Evolutionary conservation across 2,329 filamentous ascomycete genomes (phyloP).

Genomic region (Ramularia collo-cygni): DNA sequence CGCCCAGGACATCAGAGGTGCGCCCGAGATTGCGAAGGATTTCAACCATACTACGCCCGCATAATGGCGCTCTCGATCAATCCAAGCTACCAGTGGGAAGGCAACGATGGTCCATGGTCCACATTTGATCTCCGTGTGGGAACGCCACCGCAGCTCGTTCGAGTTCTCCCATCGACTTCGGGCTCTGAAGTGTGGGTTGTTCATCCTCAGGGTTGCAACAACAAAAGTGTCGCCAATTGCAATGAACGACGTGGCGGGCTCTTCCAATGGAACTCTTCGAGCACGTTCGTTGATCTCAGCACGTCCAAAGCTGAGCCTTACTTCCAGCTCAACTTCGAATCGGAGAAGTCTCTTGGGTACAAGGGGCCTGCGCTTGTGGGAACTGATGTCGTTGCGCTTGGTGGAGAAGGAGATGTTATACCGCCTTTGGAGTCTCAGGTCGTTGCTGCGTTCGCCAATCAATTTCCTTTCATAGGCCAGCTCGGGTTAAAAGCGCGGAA

Average conservation of each 20-base stretch:
- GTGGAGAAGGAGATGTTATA: neutral
- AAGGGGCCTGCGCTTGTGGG: neutral
- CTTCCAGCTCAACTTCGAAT: neutral
- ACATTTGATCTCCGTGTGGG: slow-evolving; percentile 4
- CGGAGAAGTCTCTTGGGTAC: neutral
- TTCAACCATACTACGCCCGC: too few species aligned
- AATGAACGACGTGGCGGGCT: neutral
- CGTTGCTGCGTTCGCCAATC: slow-evolving; percentile 4
- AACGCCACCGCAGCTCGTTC: slow-evolving; percentile 7
- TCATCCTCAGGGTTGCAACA: neutral
- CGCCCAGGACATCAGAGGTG: too few species aligned
- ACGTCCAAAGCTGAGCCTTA: too few species aligned
- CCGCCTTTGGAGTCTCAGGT: slow-evolving; percentile 5
- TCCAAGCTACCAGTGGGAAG: slow-evolving; percentile 3
- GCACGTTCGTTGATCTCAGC: neutral
- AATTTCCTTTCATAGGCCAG: slow-evolving; percentile 28
- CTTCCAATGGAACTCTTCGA: neutral
- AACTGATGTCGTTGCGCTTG: neutral
- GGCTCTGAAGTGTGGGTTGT: slow-evolving; percentile 3
- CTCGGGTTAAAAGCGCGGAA: slow-evolving; percentile 33
- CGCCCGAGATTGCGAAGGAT: too few species aligned
- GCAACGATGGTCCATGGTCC: slow-evolving; percentile 4
- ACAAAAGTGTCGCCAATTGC: neutral
- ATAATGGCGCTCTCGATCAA: neutral
- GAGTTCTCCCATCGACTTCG: slow-evolving; percentile 3